Conservation (phyloP, 352 stramenopile species). For the Thraustochytrium striatum region DNA sequence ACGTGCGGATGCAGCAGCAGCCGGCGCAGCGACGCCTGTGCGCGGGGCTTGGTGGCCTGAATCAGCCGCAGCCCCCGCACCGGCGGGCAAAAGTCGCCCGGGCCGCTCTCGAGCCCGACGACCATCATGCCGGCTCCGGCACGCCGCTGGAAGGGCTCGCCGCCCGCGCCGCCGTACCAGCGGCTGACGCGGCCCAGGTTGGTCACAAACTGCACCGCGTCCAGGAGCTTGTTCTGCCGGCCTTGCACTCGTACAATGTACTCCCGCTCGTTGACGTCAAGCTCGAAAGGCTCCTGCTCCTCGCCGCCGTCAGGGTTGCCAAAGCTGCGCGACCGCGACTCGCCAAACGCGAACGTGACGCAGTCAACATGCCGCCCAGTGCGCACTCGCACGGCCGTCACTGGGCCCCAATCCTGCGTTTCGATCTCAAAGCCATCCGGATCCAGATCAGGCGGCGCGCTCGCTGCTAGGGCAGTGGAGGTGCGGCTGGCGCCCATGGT, state of each 20-base stretch:
- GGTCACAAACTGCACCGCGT: conserved; percentile 43
- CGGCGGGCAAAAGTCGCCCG: neutral
- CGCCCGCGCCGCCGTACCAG: conserved; percentile 41
- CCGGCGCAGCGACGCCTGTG: neutral
- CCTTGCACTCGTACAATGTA: conserved; percentile 39
- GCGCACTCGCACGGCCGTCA: neutral
- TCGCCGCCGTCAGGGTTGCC: neutral
- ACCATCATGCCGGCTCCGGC: conserved; percentile 13
- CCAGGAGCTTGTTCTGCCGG: conserved; percentile 21
- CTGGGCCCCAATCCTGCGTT: neutral
- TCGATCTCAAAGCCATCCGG: too few species aligned
- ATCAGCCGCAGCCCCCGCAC: neutral
- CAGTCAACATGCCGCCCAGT: neutral
- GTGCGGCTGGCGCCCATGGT: too few species aligned
- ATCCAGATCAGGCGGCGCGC: too few species aligned
- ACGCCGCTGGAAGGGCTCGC: neutral
- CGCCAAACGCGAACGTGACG: conserved; percentile 14
- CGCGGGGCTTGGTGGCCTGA: neutral
- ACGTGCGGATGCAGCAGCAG: conserved; percentile 23
- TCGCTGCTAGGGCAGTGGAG: too few species aligned
- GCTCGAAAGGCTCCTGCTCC: neutral
- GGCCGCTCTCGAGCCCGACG: neutral
- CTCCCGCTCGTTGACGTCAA: neutral
- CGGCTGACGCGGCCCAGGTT: conserved; percentile 26
- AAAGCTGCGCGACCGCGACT: neutral